Percentiles rank a stretch among this genome's conserved stretches.
Conservation (phyloP, 192 early-diverging fungal genomes). For the Coemansia biformis region DNA sequence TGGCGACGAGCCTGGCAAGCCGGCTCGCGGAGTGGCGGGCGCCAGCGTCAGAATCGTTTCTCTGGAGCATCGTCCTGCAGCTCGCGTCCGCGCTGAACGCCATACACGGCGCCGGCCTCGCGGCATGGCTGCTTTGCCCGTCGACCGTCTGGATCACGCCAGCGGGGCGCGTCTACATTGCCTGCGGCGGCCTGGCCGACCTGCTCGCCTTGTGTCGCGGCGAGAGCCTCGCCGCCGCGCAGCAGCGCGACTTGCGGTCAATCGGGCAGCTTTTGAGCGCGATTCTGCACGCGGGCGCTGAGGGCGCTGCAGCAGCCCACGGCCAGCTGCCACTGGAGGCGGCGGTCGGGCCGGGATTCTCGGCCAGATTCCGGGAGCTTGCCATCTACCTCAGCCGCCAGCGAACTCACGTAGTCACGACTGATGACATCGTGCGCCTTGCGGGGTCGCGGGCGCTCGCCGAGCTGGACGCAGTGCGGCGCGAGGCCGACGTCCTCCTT, state of each 20-base stretch:
- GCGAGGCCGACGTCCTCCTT: slow-evolving; percentile 73
- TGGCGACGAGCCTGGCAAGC: slow-evolving; percentile 28
- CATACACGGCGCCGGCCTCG: slow-evolving; percentile 78
- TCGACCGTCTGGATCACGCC: slow-evolving; percentile 81
- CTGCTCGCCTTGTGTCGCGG: slow-evolving; percentile 13
- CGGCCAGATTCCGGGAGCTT: slow-evolving; percentile 78
- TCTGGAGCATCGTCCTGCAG: slow-evolving; percentile 43
- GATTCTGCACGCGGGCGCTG: slow-evolving; percentile 18
- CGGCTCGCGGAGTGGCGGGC: slow-evolving; percentile 12
- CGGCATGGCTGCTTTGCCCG: slow-evolving; percentile 70
- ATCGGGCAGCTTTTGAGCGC: slow-evolving; percentile 25
- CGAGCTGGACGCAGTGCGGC: slow-evolving; percentile 38
- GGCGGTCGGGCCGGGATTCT: slow-evolving; percentile 56
- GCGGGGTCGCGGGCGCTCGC: slow-evolving; percentile 36
- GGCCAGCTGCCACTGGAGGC: slow-evolving; percentile 63
- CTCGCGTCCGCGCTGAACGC: slow-evolving; percentile 55
- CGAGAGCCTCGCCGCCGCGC: slow-evolving; percentile 16
- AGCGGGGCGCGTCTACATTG: slow-evolving; percentile 62
- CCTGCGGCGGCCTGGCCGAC: slow-evolving; percentile 36
- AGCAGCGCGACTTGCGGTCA: slow-evolving; percentile 30
- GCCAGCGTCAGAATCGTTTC: slow-evolving; percentile 18
- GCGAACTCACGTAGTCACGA: slow-evolving; percentile 28
- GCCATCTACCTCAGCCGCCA: slow-evolving; percentile 52
- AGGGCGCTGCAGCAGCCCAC: slow-evolving; percentile 11
- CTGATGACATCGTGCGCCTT: slow-evolving; percentile 43